Base-by-base conservation (phyloP, 1,139 yeast genomes). In the Pichia sp. region DNA sequence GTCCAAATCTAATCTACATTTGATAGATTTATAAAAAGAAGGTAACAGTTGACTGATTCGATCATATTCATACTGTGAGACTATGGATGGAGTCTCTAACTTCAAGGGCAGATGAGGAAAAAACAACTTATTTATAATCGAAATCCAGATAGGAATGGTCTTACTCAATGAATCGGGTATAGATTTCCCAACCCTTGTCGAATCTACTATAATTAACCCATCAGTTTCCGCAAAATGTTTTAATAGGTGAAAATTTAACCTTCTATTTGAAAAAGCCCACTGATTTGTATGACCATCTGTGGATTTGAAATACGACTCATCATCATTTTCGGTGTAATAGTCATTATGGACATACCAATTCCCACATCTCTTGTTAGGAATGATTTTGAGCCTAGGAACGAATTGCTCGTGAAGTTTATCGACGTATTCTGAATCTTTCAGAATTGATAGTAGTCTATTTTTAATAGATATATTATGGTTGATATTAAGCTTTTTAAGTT, bases 121-220 rank as follows among this genome's bases (percentile, higher is more conserved):
- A 55, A 78, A 62, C 0, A 80, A 65, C 33, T 64, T 63, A 57
- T 84, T 85, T 29, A 87, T 50, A 5, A 86, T 92, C 0, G 92
- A 85, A 63, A 95, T 85, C 97, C 97, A 88, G 3, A 85, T 83
- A 0, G 96, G 96, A 1, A 87, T 69, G 0, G 96, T 87, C 55
- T 87, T 88, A 56, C 87, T 81, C 8, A 86, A 64, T 0, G 96
- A 85, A 63, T 88, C 97, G 0, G 97, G 95, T 62, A 87, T 79
- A 33, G 75, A 64, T 57, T 87, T 88, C 2, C 96, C 95, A 43
- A 87, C 68, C 51, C 95, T 66, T 0, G 96, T 87, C 8, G 95
- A 85, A 61, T 88, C 96, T 1, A 87, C 81, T n/a, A 86, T 66
- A 2, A 80, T 65, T 0, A 79, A 52, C 0, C 88, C 87, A 7